Percentiles rank a stretch among this genome's conserved stretches.
Conservation (phyloP, 2,329 filamentous ascomycete genomes). For the Venturia nashicola region DNA sequence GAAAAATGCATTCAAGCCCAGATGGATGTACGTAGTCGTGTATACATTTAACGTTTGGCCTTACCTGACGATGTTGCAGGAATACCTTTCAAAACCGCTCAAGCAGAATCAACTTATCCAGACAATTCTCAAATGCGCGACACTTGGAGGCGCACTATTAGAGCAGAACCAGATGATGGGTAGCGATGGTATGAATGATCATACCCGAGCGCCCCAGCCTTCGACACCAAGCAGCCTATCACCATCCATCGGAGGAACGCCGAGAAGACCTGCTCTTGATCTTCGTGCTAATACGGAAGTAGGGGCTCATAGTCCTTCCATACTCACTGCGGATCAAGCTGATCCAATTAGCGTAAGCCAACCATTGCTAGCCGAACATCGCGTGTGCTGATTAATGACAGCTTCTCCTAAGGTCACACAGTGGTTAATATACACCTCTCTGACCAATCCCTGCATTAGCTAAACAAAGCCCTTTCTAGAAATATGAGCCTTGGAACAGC, state of each 20-base stretch:
- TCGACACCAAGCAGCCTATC: not conserved
- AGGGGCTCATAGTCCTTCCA: slow-evolving; percentile 6
- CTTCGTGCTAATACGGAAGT: slow-evolving; percentile 7
- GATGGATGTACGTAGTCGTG: slow-evolving; percentile 56
- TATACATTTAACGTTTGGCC: not conserved
- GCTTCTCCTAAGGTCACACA: slow-evolving; percentile 9
- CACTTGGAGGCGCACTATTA: slow-evolving; percentile 70
- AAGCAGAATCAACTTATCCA: slow-evolving; percentile 97
- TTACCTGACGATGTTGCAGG: slow-evolving; percentile 26
- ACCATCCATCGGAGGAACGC: not conserved
- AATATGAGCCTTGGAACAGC: not conserved
- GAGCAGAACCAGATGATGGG: slow-evolving; percentile 42
- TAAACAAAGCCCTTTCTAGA: not conserved
- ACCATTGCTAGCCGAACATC: not conserved
- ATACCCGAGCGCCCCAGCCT: not conserved
- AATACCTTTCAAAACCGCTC: slow-evolving; percentile 91
- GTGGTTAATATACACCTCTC: slow-evolving; percentile 8
- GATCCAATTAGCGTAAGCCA: slow-evolving; percentile 9
- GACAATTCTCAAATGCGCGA: slow-evolving; percentile 93
- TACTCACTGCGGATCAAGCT: slow-evolving; percentile 8
- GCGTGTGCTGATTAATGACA: not conserved
- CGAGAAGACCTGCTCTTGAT: slow-evolving; percentile 9
- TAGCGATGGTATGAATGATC: slow-evolving; percentile 1
- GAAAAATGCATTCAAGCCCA: slow-evolving; percentile 98
- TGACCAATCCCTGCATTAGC: not conserved